Evolutionary conservation across 2,329 filamentous ascomycete species (phyloP), one percentile per base, ranked within the genome.

Genomic region (Bimuria novae-zelandiae): DNA sequence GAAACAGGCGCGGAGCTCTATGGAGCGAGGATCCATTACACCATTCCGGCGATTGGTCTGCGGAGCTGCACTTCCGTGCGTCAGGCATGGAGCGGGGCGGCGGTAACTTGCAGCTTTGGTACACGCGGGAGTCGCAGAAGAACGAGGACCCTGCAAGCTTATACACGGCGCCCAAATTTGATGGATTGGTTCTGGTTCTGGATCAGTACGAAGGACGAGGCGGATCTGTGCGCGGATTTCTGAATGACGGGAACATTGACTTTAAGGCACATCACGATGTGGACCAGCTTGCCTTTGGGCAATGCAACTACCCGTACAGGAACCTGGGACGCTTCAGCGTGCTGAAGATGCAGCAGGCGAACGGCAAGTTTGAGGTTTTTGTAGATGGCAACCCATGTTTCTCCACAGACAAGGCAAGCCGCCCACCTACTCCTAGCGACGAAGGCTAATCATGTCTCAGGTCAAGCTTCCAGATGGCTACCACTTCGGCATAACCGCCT

Each of bases 41-140:
- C 43, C 75, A 84, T 63, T 79, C 87, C 55, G 75, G 80, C n/a
- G 82, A 87, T 72, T 99, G 92, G 92, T 83, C 85, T 7, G 85
- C 87, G 45, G 90, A 96, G 68, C 81, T 97, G 63, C 88, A 94
- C 69, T 97, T 99, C 76, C 85, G 94, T 62, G 90, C 87, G 47
- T 90, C 85, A 56, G 94, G 94, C 7, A 88, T 89, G 58, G 94
- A 97, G 70, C 82, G 90, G 63, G 91, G 87, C 45, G 86, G 88
- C 52, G 94, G 94, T 43, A 97, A 95, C 76, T 79, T 99, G 62
- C 93, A 97, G 75, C 82, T 99, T 66, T 99, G 94, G 94, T 90
- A 95, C 68, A 87, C 84, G 47, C 86, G 85, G 63, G 83, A 89
- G 55, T 89, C 89, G 27, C 77, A 84, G 62, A 76, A 81, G 55